phyloP scores from a whole-genome alignment of 225 moss, liverwort and hornwort species.

The Antitrichia curtipendula region DNA sequence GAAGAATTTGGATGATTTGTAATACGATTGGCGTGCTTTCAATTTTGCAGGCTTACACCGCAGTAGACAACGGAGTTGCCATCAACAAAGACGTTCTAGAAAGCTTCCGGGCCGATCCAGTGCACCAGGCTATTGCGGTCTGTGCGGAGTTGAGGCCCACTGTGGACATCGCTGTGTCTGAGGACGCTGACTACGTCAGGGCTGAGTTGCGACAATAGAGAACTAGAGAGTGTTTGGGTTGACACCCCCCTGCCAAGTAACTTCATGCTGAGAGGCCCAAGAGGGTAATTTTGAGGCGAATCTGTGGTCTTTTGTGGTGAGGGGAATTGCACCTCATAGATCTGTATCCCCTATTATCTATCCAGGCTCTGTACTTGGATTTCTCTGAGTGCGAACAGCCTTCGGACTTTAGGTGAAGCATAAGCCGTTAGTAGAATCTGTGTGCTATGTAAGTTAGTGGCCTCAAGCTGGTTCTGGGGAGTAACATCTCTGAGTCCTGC shows the following conservation, averaged over 20 bases:
- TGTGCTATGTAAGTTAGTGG: neutral
- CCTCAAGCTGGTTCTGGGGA: neutral
- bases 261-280: neutral
- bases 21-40: neutral
- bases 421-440: neutral
- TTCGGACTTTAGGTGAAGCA: neutral
- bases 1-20: neutral
- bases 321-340: neutral
- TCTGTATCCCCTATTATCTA: neutral
- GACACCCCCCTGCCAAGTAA: neutral
- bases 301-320: neutral
- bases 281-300: constrained; percentile 17
- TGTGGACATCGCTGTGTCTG: constrained; percentile 78
- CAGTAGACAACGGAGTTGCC: constrained; percentile 61
- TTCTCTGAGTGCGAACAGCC: neutral
- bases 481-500: neutral
- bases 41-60: constrained; percentile 62
- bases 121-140: constrained; percentile 76
- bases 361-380: neutral
- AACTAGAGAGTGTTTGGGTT: neutral
- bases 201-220: constrained; percentile 78
- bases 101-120: constrained; percentile 72
- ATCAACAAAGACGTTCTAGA: constrained; percentile 78
- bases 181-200: constrained; percentile 85
- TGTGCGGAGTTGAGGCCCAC: constrained; percentile 92